Percentiles rank a stretch among this genome's conserved stretches.
Conservation (phyloP, 306 rosid species). For the Dalbergia cultrata region DNA sequence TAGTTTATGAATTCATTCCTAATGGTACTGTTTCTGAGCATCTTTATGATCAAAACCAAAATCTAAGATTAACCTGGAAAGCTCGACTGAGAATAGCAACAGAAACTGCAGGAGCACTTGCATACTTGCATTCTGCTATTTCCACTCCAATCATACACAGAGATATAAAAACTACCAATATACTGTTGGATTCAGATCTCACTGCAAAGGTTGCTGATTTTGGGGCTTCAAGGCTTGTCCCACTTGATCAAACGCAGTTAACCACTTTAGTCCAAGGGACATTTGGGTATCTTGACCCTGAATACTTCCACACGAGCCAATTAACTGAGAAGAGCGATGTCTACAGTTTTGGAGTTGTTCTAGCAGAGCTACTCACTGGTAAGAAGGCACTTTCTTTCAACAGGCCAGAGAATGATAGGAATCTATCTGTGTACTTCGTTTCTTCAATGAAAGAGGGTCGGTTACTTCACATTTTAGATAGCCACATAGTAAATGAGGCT, state of each 20-base stretch:
- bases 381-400: slow-evolving; percentile 43
- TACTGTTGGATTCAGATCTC: slow-evolving; percentile 37
- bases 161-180: slow-evolving; percentile 52
- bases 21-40: slow-evolving; percentile 40
- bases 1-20: too few relatives aligned
- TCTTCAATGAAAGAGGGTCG: too few relatives aligned
- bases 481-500: slow-evolving; percentile 2
- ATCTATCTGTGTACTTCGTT: slow-evolving; percentile 31
- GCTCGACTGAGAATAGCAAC: too few relatives aligned
- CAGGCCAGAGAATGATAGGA: slow-evolving; percentile 30
- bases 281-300: slow-evolving; percentile 47
- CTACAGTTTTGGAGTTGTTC: slow-evolving; percentile 54
- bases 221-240: slow-evolving; percentile 56
- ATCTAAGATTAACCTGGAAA: slow-evolving; percentile 7
- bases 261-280: slow-evolving; percentile 56
- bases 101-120: slow-evolving; percentile 50
- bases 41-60: slow-evolving; percentile 17
- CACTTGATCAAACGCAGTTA: slow-evolving; percentile 49
- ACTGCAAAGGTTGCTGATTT: slow-evolving; percentile 52
- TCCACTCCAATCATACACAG: too few relatives aligned
- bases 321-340: slow-evolving; percentile 32
- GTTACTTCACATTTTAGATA: too few relatives aligned
- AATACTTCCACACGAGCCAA: slow-evolving; percentile 17
- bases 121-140: slow-evolving; percentile 36
- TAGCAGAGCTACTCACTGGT: slow-evolving; percentile 50